Conservation (phyloP, 2,329 filamentous ascomycete genomes). For the Xylariomycetidae sp. region DNA sequence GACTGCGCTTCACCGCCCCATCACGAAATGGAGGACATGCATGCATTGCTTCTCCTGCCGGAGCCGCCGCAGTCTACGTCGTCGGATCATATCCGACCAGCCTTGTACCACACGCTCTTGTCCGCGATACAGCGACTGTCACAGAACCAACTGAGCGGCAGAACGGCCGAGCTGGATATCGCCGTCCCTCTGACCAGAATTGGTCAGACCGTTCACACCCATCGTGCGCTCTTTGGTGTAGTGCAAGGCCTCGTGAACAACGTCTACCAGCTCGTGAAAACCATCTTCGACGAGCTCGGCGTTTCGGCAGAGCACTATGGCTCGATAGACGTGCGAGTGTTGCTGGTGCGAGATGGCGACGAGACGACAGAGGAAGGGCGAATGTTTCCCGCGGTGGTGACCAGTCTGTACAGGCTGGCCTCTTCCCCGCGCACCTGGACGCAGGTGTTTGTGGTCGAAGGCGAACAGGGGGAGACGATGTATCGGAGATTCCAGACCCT, state of each 20-base stretch:
- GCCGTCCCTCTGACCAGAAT: conserved; percentile 1
- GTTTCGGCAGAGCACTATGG: neutral
- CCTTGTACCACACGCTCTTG: conserved; percentile 1
- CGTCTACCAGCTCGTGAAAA: conserved; percentile 1
- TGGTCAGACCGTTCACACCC: neutral
- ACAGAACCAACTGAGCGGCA: neutral
- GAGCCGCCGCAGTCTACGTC: neutral
- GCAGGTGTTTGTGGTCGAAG: conserved; percentile 3
- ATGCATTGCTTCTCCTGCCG: conserved; percentile 1
- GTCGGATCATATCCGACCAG: neutral
- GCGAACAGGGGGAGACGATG: conserved; percentile 1
- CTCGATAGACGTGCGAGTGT: conserved; percentile 1
- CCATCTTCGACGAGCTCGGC: neutral
- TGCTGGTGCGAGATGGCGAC: conserved; percentile 2
- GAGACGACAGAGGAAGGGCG: no score
- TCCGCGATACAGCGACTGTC: neutral
- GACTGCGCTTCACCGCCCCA: neutral
- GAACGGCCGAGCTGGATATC: conserved; percentile 2
- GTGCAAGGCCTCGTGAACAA: neutral
- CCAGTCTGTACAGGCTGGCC: no score
- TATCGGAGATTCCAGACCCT: neutral
- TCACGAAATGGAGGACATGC: neutral
- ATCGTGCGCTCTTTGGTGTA: neutral
- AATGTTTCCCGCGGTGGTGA: no score
- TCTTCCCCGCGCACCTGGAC: neutral